Base-by-base conservation (phyloP, 768 basidiomycete genomes). In the Kwoniella newhampshirensis region DNA sequence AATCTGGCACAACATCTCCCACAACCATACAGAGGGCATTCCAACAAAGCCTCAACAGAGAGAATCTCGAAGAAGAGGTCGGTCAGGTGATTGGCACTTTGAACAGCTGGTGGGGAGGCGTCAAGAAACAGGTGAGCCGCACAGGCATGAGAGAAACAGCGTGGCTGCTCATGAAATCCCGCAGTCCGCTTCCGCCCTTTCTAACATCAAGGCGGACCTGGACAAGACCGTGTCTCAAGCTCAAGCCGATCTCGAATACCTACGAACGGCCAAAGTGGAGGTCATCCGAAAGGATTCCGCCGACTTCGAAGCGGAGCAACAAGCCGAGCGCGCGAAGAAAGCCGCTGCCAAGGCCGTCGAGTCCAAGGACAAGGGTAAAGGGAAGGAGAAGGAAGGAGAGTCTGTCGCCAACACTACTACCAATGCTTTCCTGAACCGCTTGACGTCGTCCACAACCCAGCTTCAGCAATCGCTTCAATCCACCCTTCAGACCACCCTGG, bases 41-140 rank as follows among this genome's bases (percentile, higher is more conserved):
- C 30, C 63, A 62, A 30, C 51, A 60, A 32, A 62, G 66, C 15
- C 49, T 72, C 4, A 55, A 63, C 20, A 43, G 57, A 21, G 56
- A 57, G 13, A 62, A 59, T 21, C 51, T 96, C 41, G 86, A 93
- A 68, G 87, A 93, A 68, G 91, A 96, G 75, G 89, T 96, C 13
- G 82, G 82, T 1, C 87, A 94, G 68, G 91, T 91, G 21, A 84
- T 93, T 39, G 88, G 88, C n/a, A 87, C 89, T 68, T 79, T 94
- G 36, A 71, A 57, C 17, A 63, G 62, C 28, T 76, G 75, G 75
- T 96, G 92, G 92, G 90, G 90, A 42, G 88, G 89, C 27, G 87
- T 93, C 70, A 84, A 85, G 80, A 88, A 87, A 75, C 91, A 92
- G 85, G 91, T 85, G 65, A 62, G 84, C 68, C 46, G 44, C 11